A percentile compares a stretch with the other conserved stretches of the same genome.
Conservation (phyloP, 2,329 filamentous ascomycete genomes). For the Seiridium unicorne region DNA sequence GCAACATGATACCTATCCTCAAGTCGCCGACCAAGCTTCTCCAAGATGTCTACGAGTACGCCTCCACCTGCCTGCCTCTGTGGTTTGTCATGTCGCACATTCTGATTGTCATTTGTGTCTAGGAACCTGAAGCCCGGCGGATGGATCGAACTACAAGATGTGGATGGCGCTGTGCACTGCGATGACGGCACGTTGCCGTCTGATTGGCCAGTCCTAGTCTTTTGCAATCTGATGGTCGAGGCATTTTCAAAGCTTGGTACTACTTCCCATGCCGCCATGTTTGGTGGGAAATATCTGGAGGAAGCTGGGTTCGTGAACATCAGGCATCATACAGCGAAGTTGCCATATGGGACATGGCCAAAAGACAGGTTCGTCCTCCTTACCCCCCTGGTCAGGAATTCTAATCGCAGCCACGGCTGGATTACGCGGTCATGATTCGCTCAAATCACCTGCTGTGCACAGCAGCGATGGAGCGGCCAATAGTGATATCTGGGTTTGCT, state of each 20-base stretch:
- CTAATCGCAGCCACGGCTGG: background rate
- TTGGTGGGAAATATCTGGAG: slow-evolving; percentile 32
- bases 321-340: slow-evolving; percentile 17
- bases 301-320: slow-evolving; percentile 23
- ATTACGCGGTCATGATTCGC: background rate
- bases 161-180: slow-evolving; percentile 36
- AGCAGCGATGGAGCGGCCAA: background rate
- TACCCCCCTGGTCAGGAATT: background rate
- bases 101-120: background rate
- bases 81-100: background rate
- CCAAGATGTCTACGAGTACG: slow-evolving; percentile 16
- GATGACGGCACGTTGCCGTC: slow-evolving; percentile 33
- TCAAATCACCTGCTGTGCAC: background rate
- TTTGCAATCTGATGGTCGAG: slow-evolving; percentile 32
- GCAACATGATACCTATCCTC: slow-evolving; percentile 40
- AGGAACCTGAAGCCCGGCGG: slow-evolving; percentile 41
- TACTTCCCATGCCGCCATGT: slow-evolving; percentile 35
- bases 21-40: slow-evolving; percentile 17
- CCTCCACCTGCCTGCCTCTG: background rate
- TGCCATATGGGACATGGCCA: slow-evolving; percentile 25
- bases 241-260: slow-evolving; percentile 36
- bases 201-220: slow-evolving; percentile 28
- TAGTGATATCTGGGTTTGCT: background rate
- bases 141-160: slow-evolving; percentile 45
- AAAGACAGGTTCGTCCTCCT: slow-evolving; percentile 18